Evolutionary conservation across 345 rosid species (phyloP).

Genomic region (Nasturtium officinale): DNA sequence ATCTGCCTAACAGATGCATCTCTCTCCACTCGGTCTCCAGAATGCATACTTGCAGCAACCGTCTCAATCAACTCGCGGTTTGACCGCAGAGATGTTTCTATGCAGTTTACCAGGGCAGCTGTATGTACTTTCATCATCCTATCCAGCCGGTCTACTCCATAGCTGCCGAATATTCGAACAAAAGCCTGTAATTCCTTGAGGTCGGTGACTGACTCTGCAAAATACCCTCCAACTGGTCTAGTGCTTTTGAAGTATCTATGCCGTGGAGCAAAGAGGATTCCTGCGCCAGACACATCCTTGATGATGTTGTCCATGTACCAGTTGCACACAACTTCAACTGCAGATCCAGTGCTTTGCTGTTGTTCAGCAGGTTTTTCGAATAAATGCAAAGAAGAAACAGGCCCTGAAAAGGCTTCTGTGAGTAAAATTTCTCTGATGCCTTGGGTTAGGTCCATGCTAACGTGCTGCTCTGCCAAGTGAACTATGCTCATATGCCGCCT

Average conservation of each 20-base stretch:
- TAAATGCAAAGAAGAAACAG: constrained; percentile 75
- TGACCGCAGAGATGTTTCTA: constrained; percentile 85
- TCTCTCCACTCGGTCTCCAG: constrained; percentile 88
- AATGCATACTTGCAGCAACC: constrained; percentile 91
- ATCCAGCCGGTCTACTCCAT: constrained; percentile 91
- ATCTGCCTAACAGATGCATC: constrained; percentile 81
- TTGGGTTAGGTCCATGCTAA: constrained; percentile 98
- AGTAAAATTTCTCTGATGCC: constrained; percentile 91
- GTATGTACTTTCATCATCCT: constrained; percentile 96
- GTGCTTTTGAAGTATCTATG: constrained; percentile 95
- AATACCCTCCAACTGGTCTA: constrained; percentile 98
- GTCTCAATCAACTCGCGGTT: constrained; percentile 85
- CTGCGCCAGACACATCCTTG: constrained; percentile 92
- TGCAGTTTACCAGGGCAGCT: constrained; percentile 90
- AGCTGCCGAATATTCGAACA: constrained; percentile 88
- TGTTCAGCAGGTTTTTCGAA: constrained; percentile 79
- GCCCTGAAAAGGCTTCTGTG: constrained; percentile 86
- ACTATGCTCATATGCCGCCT: constrained; percentile 87
- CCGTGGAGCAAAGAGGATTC: constrained; percentile 89
- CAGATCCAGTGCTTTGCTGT: constrained; percentile 68
- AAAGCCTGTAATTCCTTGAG: constrained; percentile 81
- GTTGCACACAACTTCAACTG: constrained; percentile 87
- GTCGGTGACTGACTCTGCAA: constrained; percentile 97
- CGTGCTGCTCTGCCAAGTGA: constrained; percentile 96
- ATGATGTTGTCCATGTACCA: constrained; percentile 98